A percentile compares a stretch with the other conserved stretches of the same genome.
Conservation (phyloP, 257 asterid species). For the Vinca minor region DNA sequence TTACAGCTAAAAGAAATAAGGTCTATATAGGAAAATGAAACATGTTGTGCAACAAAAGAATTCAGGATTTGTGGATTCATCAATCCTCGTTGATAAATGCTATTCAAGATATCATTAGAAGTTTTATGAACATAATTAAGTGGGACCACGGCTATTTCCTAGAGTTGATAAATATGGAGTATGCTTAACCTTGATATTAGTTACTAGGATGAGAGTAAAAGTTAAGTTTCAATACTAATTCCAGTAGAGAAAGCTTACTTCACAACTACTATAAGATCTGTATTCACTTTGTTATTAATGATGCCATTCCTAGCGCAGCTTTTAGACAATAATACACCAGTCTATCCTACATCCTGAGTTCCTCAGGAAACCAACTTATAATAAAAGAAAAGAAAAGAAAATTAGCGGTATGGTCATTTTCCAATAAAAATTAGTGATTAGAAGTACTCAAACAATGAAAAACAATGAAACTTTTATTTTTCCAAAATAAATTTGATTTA, state of each 20-base stretch:
- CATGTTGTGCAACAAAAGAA: slow-evolving; percentile 1
- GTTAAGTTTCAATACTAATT: not conserved
- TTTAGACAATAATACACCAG: no score
- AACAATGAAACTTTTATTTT: not conserved
- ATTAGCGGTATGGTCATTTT: not conserved
- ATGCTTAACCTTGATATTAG: no score
- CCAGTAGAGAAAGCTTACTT: not conserved
- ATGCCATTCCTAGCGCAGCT: no score
- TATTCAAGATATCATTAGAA: not conserved
- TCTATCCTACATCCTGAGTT: not conserved
- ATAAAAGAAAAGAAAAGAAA: no score
- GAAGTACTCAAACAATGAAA: not conserved
- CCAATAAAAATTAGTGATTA: not conserved
- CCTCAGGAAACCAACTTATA: not conserved
- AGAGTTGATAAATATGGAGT: not conserved
- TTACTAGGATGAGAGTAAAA: not conserved
- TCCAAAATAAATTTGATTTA: not conserved
- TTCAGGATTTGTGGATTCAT: not conserved
- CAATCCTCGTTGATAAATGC: not conserved
- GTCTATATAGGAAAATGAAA: not conserved
- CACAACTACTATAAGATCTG: no score
- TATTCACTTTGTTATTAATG: no score
- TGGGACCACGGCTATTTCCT: not conserved
- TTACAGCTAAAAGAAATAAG: not conserved
- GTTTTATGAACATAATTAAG: not conserved